phyloP scores from a whole-genome alignment of 768 basidiomycete species.

The Postia placenta region DNA sequence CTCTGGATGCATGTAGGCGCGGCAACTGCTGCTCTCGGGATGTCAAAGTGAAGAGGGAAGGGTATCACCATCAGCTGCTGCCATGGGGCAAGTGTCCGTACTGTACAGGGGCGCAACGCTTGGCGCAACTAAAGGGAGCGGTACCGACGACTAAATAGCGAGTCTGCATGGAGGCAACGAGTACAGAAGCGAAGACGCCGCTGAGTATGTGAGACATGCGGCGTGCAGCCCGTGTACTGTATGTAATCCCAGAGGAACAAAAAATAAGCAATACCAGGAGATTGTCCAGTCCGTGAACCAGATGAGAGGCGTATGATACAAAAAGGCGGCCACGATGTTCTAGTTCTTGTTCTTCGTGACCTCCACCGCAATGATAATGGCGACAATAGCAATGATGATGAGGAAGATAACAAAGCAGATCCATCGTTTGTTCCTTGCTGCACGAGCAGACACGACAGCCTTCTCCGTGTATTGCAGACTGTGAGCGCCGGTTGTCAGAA shows the following conservation, averaged over 20 bases:
- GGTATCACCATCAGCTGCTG: neutral
- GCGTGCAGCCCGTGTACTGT: neutral
- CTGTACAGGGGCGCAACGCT: neutral
- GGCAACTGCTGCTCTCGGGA: too few species aligned
- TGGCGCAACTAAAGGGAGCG: neutral
- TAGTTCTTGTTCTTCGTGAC: slow-evolving; percentile 38
- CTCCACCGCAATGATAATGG: slow-evolving; percentile 56
- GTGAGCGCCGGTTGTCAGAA: neutral
- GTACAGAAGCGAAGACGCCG: too few species aligned
- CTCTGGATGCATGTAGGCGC: neutral
- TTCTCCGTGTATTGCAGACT: slow-evolving; percentile 82
- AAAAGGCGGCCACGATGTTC: neutral
- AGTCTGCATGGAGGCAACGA: too few species aligned
- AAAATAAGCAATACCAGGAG: neutral
- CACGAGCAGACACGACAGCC: slow-evolving; percentile 79
- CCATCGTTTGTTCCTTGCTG: slow-evolving; percentile 94
- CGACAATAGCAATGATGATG: slow-evolving; percentile 56
- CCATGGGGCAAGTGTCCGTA: neutral
- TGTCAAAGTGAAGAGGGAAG: neutral
- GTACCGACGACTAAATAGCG: too few species aligned
- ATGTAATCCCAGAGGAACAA: neutral
- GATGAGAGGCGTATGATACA: slow-evolving; percentile 1
- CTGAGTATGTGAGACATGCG: too few species aligned
- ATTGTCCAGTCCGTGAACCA: slow-evolving; percentile 1
- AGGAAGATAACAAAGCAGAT: slow-evolving; percentile 83